A percentile compares a stretch with the other conserved stretches of the same genome.
phyloP scores from a whole-genome alignment of 345 rosid species.

The Linum trigynum region DNA sequence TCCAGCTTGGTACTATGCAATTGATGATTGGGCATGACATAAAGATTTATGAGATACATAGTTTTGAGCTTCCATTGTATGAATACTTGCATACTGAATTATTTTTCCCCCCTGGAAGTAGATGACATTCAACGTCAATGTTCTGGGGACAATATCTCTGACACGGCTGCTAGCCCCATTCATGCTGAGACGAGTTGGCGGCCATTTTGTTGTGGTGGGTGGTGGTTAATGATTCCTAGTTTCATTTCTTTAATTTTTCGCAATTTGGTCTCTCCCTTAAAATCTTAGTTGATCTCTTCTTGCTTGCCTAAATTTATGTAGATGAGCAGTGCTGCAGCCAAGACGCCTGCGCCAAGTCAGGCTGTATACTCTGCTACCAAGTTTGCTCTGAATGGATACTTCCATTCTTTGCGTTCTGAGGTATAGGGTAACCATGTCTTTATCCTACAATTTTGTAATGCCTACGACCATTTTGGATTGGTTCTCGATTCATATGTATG shows the following conservation, averaged over 20 bases:
- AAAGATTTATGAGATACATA: not conserved
- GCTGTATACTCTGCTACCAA: conserved; percentile 92
- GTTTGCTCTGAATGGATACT: conserved; percentile 87
- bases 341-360: conserved; percentile 90
- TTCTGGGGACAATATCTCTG: conserved; percentile 76
- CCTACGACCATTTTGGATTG: no score
- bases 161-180: conserved; percentile 67
- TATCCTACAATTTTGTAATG: no score
- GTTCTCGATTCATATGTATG: no score
- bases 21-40: not conserved
- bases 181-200: conserved; percentile 72
- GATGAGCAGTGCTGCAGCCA: conserved; percentile 99
- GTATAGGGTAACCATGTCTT: conserved; percentile 25
- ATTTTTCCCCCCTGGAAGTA: conserved; percentile 21
- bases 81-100: conserved; percentile 3
- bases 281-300: not conserved
- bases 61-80: not conserved
- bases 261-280: not conserved
- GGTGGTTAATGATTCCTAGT: conserved; percentile 9
- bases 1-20: not conserved
- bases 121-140: conserved; percentile 80
- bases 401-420: conserved; percentile 92
- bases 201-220: conserved; percentile 97
- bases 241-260: not conserved
- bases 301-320: conserved; percentile 14